A percentile compares a stretch with the other conserved stretches of the same genome.
Conservation (phyloP, 2,329 filamentous ascomycete species). For the Epichloe aotearoae region DNA sequence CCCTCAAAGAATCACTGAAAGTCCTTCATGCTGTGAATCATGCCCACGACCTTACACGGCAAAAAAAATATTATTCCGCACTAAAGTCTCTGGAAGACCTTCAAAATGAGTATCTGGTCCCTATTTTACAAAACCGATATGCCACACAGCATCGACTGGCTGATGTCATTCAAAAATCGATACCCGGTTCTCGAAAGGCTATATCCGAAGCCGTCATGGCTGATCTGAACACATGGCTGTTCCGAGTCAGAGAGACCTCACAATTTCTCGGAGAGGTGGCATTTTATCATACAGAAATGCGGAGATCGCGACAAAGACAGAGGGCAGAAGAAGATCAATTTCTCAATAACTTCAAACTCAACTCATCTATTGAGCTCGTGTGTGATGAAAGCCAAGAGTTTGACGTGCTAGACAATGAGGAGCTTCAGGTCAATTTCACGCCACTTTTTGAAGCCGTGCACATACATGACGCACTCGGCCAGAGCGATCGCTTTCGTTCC, state of each 20-base stretch:
- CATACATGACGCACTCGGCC: constrained; percentile 87
- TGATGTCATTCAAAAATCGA: constrained; percentile 89
- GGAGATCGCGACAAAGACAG: constrained; percentile 70
- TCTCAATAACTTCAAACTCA: constrained; percentile 74
- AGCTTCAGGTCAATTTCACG: constrained; percentile 86
- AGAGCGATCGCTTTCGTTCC: constrained; percentile 77
- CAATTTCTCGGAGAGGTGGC: constrained; percentile 93
- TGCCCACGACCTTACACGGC: constrained; percentile 78
- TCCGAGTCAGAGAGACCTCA: constrained; percentile 85
- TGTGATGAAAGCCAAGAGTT: constrained; percentile 94
- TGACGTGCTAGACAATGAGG: constrained; percentile 89
- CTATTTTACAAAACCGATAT: constrained; percentile 63
- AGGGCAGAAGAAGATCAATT: constrained; percentile 64
- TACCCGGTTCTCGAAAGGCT: constrained; percentile 79
- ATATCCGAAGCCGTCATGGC: constrained; percentile 96
- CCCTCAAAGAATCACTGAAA: constrained; percentile 80
- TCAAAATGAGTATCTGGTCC: constrained; percentile 81
- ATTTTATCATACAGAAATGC: constrained; percentile 88
- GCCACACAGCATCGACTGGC: constrained; percentile 91
- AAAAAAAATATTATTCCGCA: constrained; percentile 87
- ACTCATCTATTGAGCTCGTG: constrained; percentile 89
- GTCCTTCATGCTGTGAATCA: constrained; percentile 88
- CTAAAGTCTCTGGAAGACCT: constrained; percentile 88
- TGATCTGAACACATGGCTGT: constrained; percentile 94
- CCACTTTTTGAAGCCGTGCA: constrained; percentile 91